Percentiles rank a stretch among this genome's conserved stretches.
phyloP scores from a whole-genome alignment of 768 basidiomycete species.

The Leccinum fibrillosum region DNA sequence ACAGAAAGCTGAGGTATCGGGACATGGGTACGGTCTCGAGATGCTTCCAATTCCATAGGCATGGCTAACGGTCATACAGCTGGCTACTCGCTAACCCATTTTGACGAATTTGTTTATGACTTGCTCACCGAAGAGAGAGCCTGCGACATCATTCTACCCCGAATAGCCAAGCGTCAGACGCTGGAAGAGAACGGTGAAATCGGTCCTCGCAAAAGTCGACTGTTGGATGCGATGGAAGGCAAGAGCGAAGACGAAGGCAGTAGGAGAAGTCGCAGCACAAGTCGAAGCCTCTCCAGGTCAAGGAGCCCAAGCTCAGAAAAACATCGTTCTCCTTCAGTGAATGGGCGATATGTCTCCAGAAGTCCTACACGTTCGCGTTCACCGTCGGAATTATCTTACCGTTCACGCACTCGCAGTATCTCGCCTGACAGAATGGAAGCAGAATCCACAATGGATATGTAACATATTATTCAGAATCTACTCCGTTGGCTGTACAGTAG shows the following conservation, averaged over 20 bases:
- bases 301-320: constrained; percentile 23
- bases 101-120: constrained; percentile 89
- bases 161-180: constrained; percentile 78
- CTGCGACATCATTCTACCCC: constrained; percentile 94
- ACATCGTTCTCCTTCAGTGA: constrained; percentile 39
- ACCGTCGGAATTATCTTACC: constrained; percentile 38
- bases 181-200: constrained; percentile 93
- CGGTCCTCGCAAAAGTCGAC: constrained; percentile 75
- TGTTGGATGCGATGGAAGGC: constrained; percentile 87
- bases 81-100: constrained; percentile 81
- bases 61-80: constrained; percentile 41
- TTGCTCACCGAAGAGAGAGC: constrained; percentile 87
- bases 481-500: constrained; percentile 15
- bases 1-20: constrained; percentile 78
- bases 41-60: not conserved
- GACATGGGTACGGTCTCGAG: constrained; percentile 62
- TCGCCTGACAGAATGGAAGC: constrained; percentile 55
- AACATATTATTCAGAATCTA: constrained; percentile 17
- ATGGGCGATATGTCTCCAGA: constrained; percentile 61
- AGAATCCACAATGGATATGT: constrained; percentile 19
- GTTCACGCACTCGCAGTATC: constrained; percentile 58
- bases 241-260: constrained; percentile 51
- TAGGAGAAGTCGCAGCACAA: constrained; percentile 37
- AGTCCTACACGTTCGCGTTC: constrained; percentile 53
- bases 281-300: constrained; percentile 22